Evolutionary conservation across 1,139 yeast genomes (phyloP).

Genomic region (Pneumocystis canis): DNA sequence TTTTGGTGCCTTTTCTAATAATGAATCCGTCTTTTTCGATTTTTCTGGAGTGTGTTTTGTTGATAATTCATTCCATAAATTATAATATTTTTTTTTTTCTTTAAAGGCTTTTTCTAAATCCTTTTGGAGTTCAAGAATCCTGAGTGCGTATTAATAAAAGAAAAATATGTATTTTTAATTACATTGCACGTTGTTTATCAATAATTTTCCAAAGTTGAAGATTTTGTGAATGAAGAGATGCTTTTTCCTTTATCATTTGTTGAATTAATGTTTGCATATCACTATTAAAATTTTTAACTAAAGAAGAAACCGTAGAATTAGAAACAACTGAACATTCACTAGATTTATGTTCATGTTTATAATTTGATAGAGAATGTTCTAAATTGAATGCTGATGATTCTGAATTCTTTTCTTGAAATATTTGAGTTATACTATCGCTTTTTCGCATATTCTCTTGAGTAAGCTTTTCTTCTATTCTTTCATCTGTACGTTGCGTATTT

Average conservation of each 20-base stretch:
- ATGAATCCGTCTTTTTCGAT: neutral
- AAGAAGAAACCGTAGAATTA: neutral
- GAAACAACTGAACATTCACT: neutral
- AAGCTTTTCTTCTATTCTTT: neutral
- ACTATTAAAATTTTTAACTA: neutral
- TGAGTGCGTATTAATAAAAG: neutral
- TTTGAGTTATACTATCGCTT: neutral
- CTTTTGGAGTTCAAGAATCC: conserved; percentile 21
- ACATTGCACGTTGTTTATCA: conserved; percentile 21
- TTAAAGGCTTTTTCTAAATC: conserved; percentile 20
- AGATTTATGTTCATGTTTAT: neutral
- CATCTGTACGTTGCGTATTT: neutral
- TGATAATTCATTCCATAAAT: conserved; percentile 4
- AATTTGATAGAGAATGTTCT: neutral
- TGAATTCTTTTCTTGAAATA: neutral
- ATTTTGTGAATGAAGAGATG: neutral
- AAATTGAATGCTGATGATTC: neutral
- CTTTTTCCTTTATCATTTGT: neutral
- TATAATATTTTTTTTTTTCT: conserved; percentile 15
- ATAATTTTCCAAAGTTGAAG: conserved; percentile 22
- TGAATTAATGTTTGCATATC: neutral
- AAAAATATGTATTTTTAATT: neutral
- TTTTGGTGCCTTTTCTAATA: neutral
- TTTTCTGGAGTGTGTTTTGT: neutral
- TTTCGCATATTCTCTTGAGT: neutral